A percentile compares a stretch with the other conserved stretches of the same genome.
These are phyloP conservation scores for Rhizoclosmatium sp. DNA, from an alignment of 192 early-diverging fungal species.

Conservation along the genomic window DNA sequence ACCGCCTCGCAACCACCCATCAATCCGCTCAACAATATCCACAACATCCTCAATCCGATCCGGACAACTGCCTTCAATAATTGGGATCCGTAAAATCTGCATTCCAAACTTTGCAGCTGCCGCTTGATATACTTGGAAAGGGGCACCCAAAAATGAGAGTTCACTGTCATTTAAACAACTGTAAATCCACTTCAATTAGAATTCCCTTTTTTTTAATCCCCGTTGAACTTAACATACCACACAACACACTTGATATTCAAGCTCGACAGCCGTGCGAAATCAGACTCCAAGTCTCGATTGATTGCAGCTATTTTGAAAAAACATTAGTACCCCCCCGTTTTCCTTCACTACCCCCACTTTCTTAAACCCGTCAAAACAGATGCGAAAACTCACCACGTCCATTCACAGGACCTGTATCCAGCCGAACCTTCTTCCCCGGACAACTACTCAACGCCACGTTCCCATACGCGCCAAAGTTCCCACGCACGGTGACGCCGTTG, in stretches of 20 bases:
- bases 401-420: constrained; percentile 70
- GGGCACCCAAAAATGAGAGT: constrained; percentile 70
- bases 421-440: constrained; percentile 82
- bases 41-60: constrained; percentile 65
- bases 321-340: neutral
- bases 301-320: constrained; percentile 58
- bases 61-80: constrained; percentile 74
- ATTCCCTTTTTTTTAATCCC: neutral
- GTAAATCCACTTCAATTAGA: constrained; percentile 35
- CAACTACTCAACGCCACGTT: constrained; percentile 75
- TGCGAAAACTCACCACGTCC: constrained; percentile 52
- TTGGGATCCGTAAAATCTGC: constrained; percentile 71
- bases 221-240: constrained; percentile 58
- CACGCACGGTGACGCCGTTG: constrained; percentile 14
- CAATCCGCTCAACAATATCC: constrained; percentile 58
- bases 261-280: constrained; percentile 69
- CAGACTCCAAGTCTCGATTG: constrained; percentile 73
- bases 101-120: constrained; percentile 61
- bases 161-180: constrained; percentile 74
- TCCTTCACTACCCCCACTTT: neutral
- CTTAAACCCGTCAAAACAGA: neutral
- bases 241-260: constrained; percentile 65
- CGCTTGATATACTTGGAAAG: constrained; percentile 65
- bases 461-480: constrained; percentile 46
- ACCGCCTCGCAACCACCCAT: constrained; percentile 54